phyloP scores from a whole-genome alignment of 2,329 filamentous ascomycete genomes.

The Monilinia fructigena region DNA sequence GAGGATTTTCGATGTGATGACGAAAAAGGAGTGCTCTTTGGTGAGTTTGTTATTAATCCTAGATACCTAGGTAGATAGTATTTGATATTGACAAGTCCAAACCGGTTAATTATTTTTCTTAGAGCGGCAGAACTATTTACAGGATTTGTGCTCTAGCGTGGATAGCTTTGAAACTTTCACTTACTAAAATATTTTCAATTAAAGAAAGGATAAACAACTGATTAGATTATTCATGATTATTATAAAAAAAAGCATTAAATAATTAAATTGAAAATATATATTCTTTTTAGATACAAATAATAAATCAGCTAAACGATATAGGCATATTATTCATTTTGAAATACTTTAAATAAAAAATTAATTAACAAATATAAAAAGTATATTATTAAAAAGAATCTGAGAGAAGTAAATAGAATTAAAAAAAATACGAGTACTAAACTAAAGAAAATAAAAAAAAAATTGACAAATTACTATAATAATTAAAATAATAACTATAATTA shows the following conservation, averaged over 20 bases:
- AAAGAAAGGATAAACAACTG: neutral
- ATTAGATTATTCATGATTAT: neutral
- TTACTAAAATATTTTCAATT: neutral
- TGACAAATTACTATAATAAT: too few species aligned
- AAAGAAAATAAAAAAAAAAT: too few species aligned
- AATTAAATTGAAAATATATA: too few species aligned
- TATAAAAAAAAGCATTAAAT: too few species aligned
- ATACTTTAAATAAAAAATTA: too few species aligned
- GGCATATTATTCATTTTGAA: too few species aligned
- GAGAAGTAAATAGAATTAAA: neutral
- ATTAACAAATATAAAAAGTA: neutral
- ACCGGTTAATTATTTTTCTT: conserved; percentile 2
- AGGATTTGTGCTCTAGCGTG: neutral
- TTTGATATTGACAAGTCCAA: conserved; percentile 2
- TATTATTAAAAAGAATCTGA: neutral
- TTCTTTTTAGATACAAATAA: too few species aligned
- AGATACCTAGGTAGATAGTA: neutral
- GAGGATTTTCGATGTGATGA: conserved; percentile 18
- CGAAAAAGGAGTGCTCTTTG: conserved; percentile 3
- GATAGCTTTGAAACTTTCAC: neutral
- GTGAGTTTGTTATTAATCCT: conserved; percentile 11
- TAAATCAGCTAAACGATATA: too few species aligned
- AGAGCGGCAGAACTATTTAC: conserved; percentile 6
- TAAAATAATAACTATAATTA: neutral
- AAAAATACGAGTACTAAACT: neutral